Evolutionary conservation across 73 alveolate genomes (phyloP).

Genomic region (Paramecium sonneborni): DNA sequence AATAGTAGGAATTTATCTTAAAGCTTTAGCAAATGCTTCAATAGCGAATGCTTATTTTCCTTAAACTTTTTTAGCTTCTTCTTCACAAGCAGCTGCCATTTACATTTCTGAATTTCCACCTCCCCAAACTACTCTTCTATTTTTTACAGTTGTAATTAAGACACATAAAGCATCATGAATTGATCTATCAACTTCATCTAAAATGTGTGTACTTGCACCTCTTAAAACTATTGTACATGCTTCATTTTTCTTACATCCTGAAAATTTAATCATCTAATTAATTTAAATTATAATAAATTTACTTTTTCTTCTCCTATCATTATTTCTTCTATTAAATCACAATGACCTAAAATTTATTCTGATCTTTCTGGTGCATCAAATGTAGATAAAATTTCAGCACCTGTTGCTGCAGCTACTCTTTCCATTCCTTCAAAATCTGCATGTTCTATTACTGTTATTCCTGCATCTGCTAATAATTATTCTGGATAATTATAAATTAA

Average conservation of each 20-base stretch:
- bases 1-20: conserved; percentile 94
- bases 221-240: conserved; percentile 97
- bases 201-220: conserved; percentile 93
- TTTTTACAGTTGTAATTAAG: conserved; percentile 91
- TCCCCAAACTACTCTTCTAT: conserved; percentile 89
- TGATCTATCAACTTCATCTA: conserved; percentile 98
- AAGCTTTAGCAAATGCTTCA: conserved; percentile 95
- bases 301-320: conserved; percentile 99
- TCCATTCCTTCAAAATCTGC: conserved; percentile 99
- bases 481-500: conserved; percentile 98
- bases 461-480: conserved; percentile 92
- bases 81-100: conserved; percentile 96
- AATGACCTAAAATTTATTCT: conserved; percentile 83
- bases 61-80: conserved; percentile 81
- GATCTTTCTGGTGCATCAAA: conserved; percentile 95
- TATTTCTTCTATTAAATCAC: conserved; percentile 95
- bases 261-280: conserved; percentile 83
- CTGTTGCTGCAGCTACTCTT: conserved; percentile 98
- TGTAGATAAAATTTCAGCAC: conserved; percentile 98
- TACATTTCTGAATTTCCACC: conserved; percentile 96
- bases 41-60: conserved; percentile 96
- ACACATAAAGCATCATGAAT: conserved; percentile 98
- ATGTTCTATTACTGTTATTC: conserved; percentile 97
- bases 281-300: neutral
- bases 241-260: conserved; percentile 94